phyloP scores from a whole-genome alignment of 768 basidiomycete genomes.

The Holtermannia corniformis region DNA sequence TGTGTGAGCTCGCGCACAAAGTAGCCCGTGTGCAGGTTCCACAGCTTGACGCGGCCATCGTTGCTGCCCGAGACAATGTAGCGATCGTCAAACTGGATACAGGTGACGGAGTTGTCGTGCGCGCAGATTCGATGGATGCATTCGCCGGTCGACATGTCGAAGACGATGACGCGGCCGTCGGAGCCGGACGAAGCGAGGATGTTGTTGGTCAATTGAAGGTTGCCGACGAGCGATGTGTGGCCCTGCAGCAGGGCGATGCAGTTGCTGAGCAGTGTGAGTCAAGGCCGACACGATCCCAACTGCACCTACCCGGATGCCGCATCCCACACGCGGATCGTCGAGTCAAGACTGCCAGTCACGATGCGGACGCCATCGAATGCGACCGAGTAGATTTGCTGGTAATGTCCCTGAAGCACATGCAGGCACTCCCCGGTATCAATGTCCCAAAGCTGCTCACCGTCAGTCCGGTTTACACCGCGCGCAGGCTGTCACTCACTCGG shows the following conservation, averaged over 20 bases:
- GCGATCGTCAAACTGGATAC: slow-evolving; percentile 72
- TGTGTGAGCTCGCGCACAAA: slow-evolving; percentile 69
- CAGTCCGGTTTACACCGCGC: neutral
- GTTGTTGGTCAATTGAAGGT: slow-evolving; percentile 63
- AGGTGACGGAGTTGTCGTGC: slow-evolving; percentile 76
- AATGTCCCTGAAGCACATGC: slow-evolving; percentile 70
- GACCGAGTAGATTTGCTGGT: slow-evolving; percentile 80
- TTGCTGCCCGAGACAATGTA: slow-evolving; percentile 69
- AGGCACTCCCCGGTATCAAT: slow-evolving; percentile 80
- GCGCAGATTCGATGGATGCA: slow-evolving; percentile 59
- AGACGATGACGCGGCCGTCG: slow-evolving; percentile 74
- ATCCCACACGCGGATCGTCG: slow-evolving; percentile 87
- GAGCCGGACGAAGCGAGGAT: slow-evolving; percentile 71
- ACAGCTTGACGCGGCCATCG: slow-evolving; percentile 60
- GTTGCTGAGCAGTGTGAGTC: slow-evolving; percentile 50
- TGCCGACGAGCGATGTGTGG: slow-evolving; percentile 85
- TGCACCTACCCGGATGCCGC: slow-evolving; percentile 62
- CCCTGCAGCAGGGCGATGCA: slow-evolving; percentile 79
- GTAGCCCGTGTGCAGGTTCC: slow-evolving; percentile 50
- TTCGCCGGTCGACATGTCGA: slow-evolving; percentile 46
- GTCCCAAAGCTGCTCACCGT: slow-evolving; percentile 62
- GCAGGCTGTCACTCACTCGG: slow-evolving; percentile 49
- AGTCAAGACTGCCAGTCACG: slow-evolving; percentile 82
- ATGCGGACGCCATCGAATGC: slow-evolving; percentile 77
- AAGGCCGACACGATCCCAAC: slow-evolving; percentile 3